Evolutionary conservation across 495 filamentous ascomycete genomes (phyloP).

Genomic region (Aspergillus panamensis): DNA sequence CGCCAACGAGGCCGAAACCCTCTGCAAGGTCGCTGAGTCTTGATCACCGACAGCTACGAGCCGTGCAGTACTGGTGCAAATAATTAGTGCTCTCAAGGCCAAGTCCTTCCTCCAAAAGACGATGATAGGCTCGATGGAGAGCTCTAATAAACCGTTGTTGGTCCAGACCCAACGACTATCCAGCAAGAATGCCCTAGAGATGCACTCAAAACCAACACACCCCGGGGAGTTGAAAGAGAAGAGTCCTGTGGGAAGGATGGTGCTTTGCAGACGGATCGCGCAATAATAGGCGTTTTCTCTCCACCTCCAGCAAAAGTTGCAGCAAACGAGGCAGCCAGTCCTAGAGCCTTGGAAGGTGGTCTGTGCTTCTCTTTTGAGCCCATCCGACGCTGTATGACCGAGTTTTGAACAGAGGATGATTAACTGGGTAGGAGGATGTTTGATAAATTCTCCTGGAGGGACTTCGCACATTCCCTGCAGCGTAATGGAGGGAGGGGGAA

Average conservation of each 20-base stretch:
- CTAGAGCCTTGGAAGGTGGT: slow-evolving; percentile 10
- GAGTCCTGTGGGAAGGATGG: no score
- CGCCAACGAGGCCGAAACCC: not conserved
- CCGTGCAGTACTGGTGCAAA: slow-evolving; percentile 17
- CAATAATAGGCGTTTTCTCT: slow-evolving; percentile 7
- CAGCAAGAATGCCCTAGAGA: not conserved
- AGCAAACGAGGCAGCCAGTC: slow-evolving; percentile 23
- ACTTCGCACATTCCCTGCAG: not conserved
- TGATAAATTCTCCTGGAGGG: not conserved
- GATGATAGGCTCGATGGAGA: not conserved
- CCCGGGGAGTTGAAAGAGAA: no score
- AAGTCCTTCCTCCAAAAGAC: not conserved
- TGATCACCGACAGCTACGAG: slow-evolving; percentile 7
- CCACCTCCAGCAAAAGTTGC: slow-evolving; percentile 10
- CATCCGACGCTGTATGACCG: not conserved
- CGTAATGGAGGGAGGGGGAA: not conserved
- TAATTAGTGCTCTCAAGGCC: not conserved
- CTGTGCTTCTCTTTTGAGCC: slow-evolving; percentile 12
- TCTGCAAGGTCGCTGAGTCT: slow-evolving; percentile 6
- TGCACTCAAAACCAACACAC: not conserved
- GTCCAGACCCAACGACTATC: no score
- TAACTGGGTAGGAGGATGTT: slow-evolving; percentile 10
- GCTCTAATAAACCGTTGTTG: not conserved
- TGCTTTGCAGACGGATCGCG: slow-evolving; percentile 5
- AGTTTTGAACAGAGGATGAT: slow-evolving; percentile 8